These are phyloP conservation scores for Phoma sp. DNA, from an alignment of 2,329 filamentous ascomycete genomes.

Conservation along the genomic window DNA sequence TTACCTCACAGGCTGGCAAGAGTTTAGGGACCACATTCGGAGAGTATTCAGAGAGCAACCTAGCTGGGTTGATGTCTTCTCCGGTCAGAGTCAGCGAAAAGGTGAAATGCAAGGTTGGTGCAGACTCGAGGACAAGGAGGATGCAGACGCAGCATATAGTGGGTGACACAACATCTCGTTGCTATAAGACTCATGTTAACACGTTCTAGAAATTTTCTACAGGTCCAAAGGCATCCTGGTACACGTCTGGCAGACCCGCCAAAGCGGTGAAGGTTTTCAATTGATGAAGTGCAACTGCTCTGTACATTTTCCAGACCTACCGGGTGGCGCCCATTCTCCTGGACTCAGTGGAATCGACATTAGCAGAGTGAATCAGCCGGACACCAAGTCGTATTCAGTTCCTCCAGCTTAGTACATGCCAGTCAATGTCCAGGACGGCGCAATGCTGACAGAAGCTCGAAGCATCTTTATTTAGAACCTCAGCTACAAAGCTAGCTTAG, in stretches of 20 bases:
- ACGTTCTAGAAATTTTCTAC: constrained; percentile 26
- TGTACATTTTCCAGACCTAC: constrained; percentile 30
- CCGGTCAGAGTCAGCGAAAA: constrained; percentile 31
- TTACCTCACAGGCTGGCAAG: constrained; percentile 42
- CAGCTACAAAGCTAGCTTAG: constrained; percentile 32
- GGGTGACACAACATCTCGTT: constrained; percentile 7
- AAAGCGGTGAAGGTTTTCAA: constrained; percentile 32
- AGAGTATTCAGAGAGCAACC: constrained; percentile 44
- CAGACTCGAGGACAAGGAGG: constrained; percentile 39
- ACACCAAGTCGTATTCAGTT: constrained; percentile 12
- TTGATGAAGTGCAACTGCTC: constrained; percentile 46
- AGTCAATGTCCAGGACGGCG: constrained; percentile 46
- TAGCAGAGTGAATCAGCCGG: constrained; percentile 32
- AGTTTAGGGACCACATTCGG: constrained; percentile 47
- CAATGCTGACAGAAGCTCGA: constrained; percentile 44
- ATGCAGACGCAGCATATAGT: constrained; percentile 45
- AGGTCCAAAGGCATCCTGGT: constrained; percentile 33
- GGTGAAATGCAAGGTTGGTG: constrained; percentile 46
- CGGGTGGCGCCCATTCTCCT: constrained; percentile 35
- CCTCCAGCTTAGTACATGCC: constrained; percentile 34
- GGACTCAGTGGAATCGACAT: constrained; percentile 40
- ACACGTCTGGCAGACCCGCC: constrained; percentile 43
- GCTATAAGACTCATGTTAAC: neutral
- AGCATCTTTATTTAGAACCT: constrained; percentile 46
- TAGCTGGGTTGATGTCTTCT: constrained; percentile 45